A percentile compares a stretch with the other conserved stretches of the same genome.
Evolutionary conservation across 2,329 filamentous ascomycete genomes (phyloP).

Genomic region (Colletotrichum cuscutae): DNA sequence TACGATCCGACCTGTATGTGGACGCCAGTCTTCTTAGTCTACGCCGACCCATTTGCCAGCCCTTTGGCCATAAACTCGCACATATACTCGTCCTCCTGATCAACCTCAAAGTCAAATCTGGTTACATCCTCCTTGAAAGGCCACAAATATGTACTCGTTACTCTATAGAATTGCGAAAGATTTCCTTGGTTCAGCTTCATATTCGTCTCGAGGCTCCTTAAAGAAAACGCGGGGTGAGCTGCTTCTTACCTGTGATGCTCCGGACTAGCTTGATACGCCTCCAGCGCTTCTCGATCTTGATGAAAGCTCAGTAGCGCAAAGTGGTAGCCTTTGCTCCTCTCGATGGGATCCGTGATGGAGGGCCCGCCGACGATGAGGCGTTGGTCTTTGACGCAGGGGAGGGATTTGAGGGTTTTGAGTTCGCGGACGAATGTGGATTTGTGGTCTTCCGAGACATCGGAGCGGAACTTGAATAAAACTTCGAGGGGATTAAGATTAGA

Average conservation of each 20-base stretch:
- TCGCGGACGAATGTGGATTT: constrained; percentile 56
- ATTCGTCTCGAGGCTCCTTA: no score
- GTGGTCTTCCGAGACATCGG: constrained; percentile 52
- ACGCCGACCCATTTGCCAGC: constrained; percentile 19
- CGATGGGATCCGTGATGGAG: constrained; percentile 61
- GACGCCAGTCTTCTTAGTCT: not conserved
- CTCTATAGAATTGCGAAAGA: no score
- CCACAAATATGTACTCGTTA: constrained; percentile 61
- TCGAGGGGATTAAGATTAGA: not conserved
- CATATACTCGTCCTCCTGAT: constrained; percentile 44
- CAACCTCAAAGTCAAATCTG: constrained; percentile 65
- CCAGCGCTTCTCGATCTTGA: constrained; percentile 53
- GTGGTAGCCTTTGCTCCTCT: constrained; percentile 63
- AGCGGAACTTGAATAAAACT: constrained; percentile 62
- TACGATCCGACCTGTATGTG: not conserved
- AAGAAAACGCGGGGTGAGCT: no score
- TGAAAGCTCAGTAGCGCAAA: constrained; percentile 64
- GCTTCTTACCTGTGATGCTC: constrained; percentile 59
- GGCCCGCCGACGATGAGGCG: constrained; percentile 62
- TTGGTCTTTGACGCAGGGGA: constrained; percentile 59
- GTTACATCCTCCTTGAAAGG: constrained; percentile 63
- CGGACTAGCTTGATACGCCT: constrained; percentile 61
- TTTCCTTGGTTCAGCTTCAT: no score
- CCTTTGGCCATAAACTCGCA: constrained; percentile 27
- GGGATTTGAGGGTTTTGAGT: constrained; percentile 58